Conservation (phyloP, 2,329 filamentous ascomycete species). For the Pseudocercospora ulei region DNA sequence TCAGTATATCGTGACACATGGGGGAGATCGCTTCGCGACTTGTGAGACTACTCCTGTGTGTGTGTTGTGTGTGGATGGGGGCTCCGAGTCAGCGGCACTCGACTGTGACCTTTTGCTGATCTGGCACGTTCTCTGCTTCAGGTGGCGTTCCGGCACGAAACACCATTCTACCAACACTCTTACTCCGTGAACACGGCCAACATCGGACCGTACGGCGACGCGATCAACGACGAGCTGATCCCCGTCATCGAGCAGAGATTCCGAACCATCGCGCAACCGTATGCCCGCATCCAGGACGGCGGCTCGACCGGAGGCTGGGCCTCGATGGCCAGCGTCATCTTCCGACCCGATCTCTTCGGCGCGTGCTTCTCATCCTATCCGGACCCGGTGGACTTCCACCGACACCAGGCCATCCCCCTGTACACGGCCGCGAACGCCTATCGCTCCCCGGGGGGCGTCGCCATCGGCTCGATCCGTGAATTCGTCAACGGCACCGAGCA, state of each 20-base stretch:
- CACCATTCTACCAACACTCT: constrained; percentile 36
- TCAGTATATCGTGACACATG: too few relatives aligned
- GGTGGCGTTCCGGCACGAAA: constrained; percentile 37
- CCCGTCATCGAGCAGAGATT: constrained; percentile 33
- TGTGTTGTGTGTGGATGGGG: neutral
- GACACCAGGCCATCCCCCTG: constrained; percentile 35
- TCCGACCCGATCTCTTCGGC: constrained; percentile 36
- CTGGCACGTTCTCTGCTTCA: too few relatives aligned
- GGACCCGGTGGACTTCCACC: constrained; percentile 35
- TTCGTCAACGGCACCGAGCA: constrained; percentile 11
- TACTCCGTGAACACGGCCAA: constrained; percentile 37
- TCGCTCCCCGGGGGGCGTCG: constrained; percentile 23
- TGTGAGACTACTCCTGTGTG: neutral
- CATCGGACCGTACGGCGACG: constrained; percentile 36
- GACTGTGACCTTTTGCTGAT: too few relatives aligned
- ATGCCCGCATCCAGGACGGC: constrained; percentile 35
- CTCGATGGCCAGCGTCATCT: constrained; percentile 34
- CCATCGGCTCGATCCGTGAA: constrained; percentile 31
- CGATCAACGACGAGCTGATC: constrained; percentile 37
- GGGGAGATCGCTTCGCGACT: too few relatives aligned
- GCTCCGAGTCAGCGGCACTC: neutral
- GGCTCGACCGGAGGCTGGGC: constrained; percentile 37
- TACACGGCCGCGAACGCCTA: constrained; percentile 32
- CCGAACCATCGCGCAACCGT: constrained; percentile 34
- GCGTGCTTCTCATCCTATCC: constrained; percentile 36